Percentiles rank a stretch among this genome's conserved stretches.
Evolutionary conservation across 805 yeast genomes (phyloP).

Genomic region (Candida alai): DNA sequence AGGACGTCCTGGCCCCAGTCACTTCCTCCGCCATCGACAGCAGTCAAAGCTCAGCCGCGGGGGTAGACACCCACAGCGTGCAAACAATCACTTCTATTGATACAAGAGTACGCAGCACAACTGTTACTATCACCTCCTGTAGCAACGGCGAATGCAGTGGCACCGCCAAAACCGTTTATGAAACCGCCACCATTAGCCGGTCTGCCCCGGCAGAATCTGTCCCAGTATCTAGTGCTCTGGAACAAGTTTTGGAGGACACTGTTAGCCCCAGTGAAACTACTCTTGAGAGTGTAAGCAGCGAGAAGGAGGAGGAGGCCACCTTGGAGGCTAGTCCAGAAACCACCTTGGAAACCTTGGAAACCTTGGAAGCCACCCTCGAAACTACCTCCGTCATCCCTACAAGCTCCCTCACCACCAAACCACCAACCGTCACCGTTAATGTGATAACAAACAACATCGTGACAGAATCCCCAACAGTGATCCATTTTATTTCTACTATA

Average conservation of each 20-base stretch:
- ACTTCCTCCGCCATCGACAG: too few species aligned
- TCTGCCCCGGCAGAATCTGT: too few species aligned
- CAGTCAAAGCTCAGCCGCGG: too few species aligned
- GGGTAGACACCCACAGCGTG: too few species aligned
- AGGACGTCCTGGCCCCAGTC: too few species aligned
- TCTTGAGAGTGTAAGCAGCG: not conserved
- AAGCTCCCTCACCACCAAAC: slow-evolving; percentile 2
- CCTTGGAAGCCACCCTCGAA: slow-evolving; percentile 22
- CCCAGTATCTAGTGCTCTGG: not conserved
- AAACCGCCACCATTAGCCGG: slow-evolving; percentile 1
- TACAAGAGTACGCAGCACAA: slow-evolving; percentile 21
- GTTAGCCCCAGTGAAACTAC: not conserved
- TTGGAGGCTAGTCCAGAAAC: slow-evolving; percentile 29
- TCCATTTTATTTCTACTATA: too few species aligned
- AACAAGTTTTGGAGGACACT: not conserved
- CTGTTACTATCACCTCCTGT: slow-evolving; percentile 38
- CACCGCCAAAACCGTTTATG: not conserved
- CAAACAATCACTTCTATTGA: slow-evolving; percentile 13
- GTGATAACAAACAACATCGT: slow-evolving; percentile 41
- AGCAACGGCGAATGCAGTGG: slow-evolving; percentile 14
- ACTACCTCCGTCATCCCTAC: slow-evolving; percentile 17
- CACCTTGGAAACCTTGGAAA: slow-evolving; percentile 27
- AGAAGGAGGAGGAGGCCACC: slow-evolving; percentile 17
- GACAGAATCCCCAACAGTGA: too few species aligned
- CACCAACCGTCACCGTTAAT: slow-evolving; percentile 15